A percentile compares a stretch with the other conserved stretches of the same genome.
Conservation (phyloP, 352 stramenopile species). For the Nothophytophthora sp. region DNA sequence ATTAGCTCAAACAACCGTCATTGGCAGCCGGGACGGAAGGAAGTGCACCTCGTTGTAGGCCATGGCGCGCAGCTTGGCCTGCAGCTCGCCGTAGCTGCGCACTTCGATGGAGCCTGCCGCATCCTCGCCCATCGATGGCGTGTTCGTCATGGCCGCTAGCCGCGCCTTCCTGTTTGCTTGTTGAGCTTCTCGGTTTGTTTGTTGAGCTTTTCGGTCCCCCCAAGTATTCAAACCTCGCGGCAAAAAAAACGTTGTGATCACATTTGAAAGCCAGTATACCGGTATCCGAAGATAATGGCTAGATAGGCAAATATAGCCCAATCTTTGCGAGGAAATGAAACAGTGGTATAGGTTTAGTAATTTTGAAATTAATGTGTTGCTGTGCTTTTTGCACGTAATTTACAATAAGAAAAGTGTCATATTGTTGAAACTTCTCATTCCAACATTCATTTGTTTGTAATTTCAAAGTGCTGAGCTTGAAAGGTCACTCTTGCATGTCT, state of each 20-base stretch:
- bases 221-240: too few relatives aligned
- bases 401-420: not conserved
- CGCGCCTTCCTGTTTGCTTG: too few relatives aligned
- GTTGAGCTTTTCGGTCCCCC: too few relatives aligned
- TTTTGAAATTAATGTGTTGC: too few relatives aligned
- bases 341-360: too few relatives aligned
- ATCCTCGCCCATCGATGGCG: constrained; percentile 34
- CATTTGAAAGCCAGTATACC: too few relatives aligned
- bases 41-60: constrained; percentile 53
- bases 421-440: constrained; percentile 2
- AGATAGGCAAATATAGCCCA: too few relatives aligned
- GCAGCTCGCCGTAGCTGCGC: constrained; percentile 54
- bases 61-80: constrained; percentile 56
- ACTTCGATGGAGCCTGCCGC: constrained; percentile 42
- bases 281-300: too few relatives aligned
- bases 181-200: too few relatives aligned
- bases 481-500: constrained; percentile 1
- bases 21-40: not conserved
- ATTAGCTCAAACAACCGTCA: not conserved
- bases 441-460: constrained; percentile 21
- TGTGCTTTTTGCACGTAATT: too few relatives aligned
- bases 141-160: constrained; percentile 36
- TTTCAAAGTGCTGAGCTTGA: constrained; percentile 1
- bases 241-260: too few relatives aligned
- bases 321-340: too few relatives aligned